phyloP scores from a whole-genome alignment of 129 eudicot species.

The Logfia minima region DNA sequence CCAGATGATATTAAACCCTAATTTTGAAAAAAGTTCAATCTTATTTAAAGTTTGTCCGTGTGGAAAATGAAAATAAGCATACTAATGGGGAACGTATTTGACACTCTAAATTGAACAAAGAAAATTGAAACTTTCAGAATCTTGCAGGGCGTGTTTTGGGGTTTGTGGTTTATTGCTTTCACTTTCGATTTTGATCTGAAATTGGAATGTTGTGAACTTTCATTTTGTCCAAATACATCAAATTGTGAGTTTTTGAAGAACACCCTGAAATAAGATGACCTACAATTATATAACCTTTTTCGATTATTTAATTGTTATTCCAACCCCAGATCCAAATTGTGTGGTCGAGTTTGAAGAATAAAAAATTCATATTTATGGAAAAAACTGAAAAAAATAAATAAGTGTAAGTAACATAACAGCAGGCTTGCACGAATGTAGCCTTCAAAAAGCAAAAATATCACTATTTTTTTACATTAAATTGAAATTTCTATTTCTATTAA shows the following conservation, averaged over 20 bases:
- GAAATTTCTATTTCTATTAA: no score
- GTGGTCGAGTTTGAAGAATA: not conserved
- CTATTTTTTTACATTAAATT: no score
- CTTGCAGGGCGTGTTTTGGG: conserved; percentile 18
- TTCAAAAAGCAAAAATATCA: no score
- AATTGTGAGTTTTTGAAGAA: not conserved
- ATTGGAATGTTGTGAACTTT: conserved; percentile 4
- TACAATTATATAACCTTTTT: not conserved
- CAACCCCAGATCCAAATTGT: not conserved
- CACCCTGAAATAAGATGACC: conserved; percentile 2
- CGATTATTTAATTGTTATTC: not conserved
- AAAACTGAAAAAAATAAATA: no score
- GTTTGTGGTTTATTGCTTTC: conserved; percentile 10
- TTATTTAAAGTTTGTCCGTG: conserved; percentile 8
- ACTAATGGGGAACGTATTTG: conserved; percentile 29
- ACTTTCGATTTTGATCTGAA: conserved; percentile 19
- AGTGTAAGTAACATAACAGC: no score
- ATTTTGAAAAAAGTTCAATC: conserved; percentile 13
- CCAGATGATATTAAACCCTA: conserved; percentile 7
- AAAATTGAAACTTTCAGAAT: not conserved
- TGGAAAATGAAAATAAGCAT: not conserved
- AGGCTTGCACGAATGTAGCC: no score
- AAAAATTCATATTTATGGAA: not conserved
- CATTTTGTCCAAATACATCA: conserved; percentile 15
- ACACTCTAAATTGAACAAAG: conserved; percentile 31